Conservation (phyloP, 495 filamentous ascomycete species). For the Neurospora sp. region DNA sequence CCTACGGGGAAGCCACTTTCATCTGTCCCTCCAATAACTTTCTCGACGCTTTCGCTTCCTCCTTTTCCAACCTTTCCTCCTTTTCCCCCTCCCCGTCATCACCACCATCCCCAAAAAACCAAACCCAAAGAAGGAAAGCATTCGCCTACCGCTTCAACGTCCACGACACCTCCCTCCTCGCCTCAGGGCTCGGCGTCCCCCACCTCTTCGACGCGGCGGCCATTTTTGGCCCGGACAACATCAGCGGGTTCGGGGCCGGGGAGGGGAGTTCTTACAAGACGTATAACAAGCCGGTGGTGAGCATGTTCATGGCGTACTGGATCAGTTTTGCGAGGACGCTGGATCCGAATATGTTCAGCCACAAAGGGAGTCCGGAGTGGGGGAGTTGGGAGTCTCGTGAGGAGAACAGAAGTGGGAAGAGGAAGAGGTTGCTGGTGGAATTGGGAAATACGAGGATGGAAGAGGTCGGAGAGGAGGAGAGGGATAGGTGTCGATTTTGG, state of each 20-base stretch:
- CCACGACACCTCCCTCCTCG: constrained; percentile 12
- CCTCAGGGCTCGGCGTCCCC: constrained; percentile 9
- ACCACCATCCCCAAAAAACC: too few species aligned
- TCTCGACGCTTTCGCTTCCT: constrained; percentile 14
- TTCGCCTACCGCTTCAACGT: constrained; percentile 22
- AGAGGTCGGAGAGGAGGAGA: constrained; percentile 5
- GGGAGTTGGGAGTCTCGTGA: constrained; percentile 15
- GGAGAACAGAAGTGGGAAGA: constrained; percentile 19
- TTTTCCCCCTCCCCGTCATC: too few species aligned
- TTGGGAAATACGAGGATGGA: constrained; percentile 23
- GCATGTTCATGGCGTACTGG: constrained; percentile 31
- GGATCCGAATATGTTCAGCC: constrained; percentile 20
- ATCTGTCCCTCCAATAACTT: constrained; percentile 44
- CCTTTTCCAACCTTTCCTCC: background rate
- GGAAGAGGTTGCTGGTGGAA: constrained; percentile 10
- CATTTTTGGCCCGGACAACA: constrained; percentile 33
- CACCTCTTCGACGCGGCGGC: constrained; percentile 30
- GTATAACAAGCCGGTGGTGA: constrained; percentile 25
- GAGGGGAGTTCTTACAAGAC: constrained; percentile 20
- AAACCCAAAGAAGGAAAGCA: background rate
- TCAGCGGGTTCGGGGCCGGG: constrained; percentile 1
- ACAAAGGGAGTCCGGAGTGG: constrained; percentile 20
- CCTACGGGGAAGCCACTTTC: constrained; percentile 55
- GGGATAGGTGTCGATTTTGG: constrained; percentile 20
- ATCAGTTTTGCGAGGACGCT: constrained; percentile 30